These are phyloP conservation scores for Trametopsis cervina DNA, from an alignment of 768 basidiomycete species.

Conservation along the genomic window DNA sequence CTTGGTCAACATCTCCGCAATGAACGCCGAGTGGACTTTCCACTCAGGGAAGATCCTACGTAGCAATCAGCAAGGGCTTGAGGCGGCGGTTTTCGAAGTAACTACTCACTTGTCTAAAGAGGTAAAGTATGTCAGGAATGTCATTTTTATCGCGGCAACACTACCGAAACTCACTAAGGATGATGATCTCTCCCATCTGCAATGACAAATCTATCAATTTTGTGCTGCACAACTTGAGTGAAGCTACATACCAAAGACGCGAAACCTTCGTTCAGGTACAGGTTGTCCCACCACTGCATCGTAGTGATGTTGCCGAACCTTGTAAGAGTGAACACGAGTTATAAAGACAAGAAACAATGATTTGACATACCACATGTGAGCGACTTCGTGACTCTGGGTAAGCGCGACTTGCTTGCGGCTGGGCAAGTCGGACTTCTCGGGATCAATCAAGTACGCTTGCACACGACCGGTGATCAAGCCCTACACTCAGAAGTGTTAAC, in stretches of 20 bases:
- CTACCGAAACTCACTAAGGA: conserved; percentile 46
- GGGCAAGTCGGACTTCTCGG: conserved; percentile 60
- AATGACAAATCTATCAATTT: background rate
- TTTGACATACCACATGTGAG: conserved; percentile 60
- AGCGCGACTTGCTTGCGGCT: conserved; percentile 76
- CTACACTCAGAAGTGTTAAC: conserved; percentile 19
- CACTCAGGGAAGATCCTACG: conserved; percentile 75
- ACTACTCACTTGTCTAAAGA: conserved; percentile 48
- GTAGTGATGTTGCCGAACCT: conserved; percentile 93
- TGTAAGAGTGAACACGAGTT: conserved; percentile 14
- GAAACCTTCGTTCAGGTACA: conserved; percentile 72
- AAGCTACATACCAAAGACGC: conserved; percentile 5
- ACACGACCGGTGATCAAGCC: conserved; percentile 89
- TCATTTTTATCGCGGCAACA: background rate
- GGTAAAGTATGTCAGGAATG: background rate
- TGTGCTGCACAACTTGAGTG: too few species aligned
- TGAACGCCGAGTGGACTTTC: conserved; percentile 77
- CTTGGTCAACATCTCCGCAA: conserved; percentile 65
- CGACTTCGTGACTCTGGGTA: conserved; percentile 81
- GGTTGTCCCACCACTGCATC: conserved; percentile 89
- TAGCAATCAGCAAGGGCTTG: background rate
- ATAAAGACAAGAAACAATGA: background rate
- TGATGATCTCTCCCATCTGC: conserved; percentile 83
- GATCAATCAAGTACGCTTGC: conserved; percentile 71
- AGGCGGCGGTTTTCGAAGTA: too few species aligned